These are phyloP conservation scores for Celoporthe dispersa DNA, from an alignment of 2,329 filamentous ascomycete species.

Conservation along the genomic window DNA sequence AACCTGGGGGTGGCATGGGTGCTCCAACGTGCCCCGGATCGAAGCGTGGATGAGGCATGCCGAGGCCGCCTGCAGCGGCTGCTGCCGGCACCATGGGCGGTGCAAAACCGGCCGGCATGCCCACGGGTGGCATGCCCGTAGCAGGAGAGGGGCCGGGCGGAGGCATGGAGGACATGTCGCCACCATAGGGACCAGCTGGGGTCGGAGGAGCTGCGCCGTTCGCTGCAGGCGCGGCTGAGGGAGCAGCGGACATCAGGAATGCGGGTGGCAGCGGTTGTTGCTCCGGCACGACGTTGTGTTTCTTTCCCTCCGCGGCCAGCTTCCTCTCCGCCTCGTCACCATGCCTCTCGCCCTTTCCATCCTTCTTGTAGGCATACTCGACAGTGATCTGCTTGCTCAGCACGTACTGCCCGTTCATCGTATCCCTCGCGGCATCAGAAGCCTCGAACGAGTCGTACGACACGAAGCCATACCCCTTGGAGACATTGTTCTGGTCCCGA, in stretches of 20 bases:
- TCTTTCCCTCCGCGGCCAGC: slow-evolving; percentile 89
- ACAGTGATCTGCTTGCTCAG: slow-evolving; percentile 97
- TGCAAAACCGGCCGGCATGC: slow-evolving; percentile 43
- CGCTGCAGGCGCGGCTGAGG: slow-evolving; percentile 32
- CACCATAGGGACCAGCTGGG: slow-evolving; percentile 31
- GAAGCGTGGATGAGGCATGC: slow-evolving; percentile 31
- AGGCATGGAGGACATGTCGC: slow-evolving; percentile 25
- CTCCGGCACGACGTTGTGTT: slow-evolving; percentile 87
- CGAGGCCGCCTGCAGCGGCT: slow-evolving; percentile 33
- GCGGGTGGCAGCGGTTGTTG: slow-evolving; percentile 76
- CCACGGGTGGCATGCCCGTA: slow-evolving; percentile 35
- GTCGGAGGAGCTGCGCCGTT: slow-evolving; percentile 33
- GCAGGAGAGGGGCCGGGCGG: slow-evolving; percentile 30
- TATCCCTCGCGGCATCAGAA: slow-evolving; percentile 86
- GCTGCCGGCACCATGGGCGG: slow-evolving; percentile 37
- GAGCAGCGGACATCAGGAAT: slow-evolving; percentile 58
- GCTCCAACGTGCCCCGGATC: slow-evolving; percentile 23
- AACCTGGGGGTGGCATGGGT: slow-evolving; percentile 26
- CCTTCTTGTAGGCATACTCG: slow-evolving; percentile 99
- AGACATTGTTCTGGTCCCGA: slow-evolving; percentile 83
- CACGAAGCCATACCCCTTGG: slow-evolving; percentile 96
- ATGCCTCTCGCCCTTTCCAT: slow-evolving; percentile 94
- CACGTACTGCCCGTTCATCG: slow-evolving; percentile 95
- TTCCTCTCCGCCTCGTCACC: slow-evolving; percentile 92
- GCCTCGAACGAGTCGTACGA: slow-evolving; percentile 93